Evolutionary conservation across 768 basidiomycete genomes (phyloP).

Genomic region (Lactarius vividus): DNA sequence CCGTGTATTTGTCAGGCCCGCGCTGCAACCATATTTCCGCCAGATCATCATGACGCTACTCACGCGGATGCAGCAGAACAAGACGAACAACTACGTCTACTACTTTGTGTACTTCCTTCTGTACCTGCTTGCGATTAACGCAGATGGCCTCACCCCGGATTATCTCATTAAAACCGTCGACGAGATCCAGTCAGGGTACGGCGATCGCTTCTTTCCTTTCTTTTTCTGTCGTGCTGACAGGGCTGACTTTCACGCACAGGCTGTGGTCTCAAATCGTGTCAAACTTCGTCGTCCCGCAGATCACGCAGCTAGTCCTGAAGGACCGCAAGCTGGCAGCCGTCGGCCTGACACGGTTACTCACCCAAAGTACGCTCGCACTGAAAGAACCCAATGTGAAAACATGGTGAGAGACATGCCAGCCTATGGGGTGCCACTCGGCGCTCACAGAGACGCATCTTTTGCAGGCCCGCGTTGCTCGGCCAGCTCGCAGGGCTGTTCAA

Average conservation of each 20-base stretch:
- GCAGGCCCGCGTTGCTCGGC: conserved; percentile 68
- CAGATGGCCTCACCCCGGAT: conserved; percentile 73
- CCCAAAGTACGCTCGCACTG: conserved; percentile 68
- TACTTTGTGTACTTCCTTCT: conserved; percentile 77
- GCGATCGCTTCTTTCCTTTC: conserved; percentile 5
- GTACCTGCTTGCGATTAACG: conserved; percentile 71
- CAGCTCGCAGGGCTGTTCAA: conserved; percentile 74
- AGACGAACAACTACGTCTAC: conserved; percentile 86
- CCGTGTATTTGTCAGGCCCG: conserved; percentile 40
- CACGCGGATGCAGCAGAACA: conserved; percentile 81
- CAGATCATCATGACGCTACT: conserved; percentile 74
- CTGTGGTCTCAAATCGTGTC: conserved; percentile 78
- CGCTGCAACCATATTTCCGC: conserved; percentile 71
- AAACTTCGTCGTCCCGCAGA: conserved; percentile 77
- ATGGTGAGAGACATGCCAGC: conserved; percentile 50
- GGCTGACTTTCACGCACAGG: conserved; percentile 34
- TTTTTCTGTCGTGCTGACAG: background rate
- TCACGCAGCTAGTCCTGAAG: conserved; percentile 74
- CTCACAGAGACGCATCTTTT: background rate
- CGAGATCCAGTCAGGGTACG: conserved; percentile 80
- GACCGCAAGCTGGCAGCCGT: conserved; percentile 84
- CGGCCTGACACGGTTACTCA: conserved; percentile 76
- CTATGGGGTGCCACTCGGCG: background rate
- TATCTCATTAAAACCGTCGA: conserved; percentile 76
- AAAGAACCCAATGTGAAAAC: conserved; percentile 55